These are phyloP conservation scores for Oehlia diaphana DNA, from an alignment of 192 early-diverging fungal species.

Conservation along the genomic window DNA sequence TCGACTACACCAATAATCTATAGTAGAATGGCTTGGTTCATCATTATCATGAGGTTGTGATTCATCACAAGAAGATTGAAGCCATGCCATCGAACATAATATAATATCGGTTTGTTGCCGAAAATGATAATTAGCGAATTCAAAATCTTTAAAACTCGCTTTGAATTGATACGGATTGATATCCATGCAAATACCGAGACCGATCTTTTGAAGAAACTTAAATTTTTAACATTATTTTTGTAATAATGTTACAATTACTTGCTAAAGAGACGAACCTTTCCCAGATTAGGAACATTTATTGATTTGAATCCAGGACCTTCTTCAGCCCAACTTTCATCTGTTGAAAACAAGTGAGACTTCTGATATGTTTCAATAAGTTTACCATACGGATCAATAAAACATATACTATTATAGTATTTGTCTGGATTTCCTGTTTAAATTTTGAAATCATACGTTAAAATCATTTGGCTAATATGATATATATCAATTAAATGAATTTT, in stretches of 20 bases:
- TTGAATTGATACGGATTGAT: conserved; percentile 75
- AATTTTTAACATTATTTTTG: not conserved
- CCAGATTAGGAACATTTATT: conserved; percentile 52
- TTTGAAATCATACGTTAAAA: not conserved
- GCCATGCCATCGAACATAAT: conserved; percentile 73
- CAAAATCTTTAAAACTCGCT: conserved; percentile 61
- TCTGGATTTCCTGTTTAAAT: conserved; percentile 24
- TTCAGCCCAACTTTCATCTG: conserved; percentile 75
- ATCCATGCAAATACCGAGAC: conserved; percentile 87
- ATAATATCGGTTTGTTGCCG: conserved; percentile 48
- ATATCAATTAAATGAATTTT: not conserved
- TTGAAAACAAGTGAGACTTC: conserved; percentile 68
- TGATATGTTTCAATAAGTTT: conserved; percentile 60
- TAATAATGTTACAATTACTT: not conserved
- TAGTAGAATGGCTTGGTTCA: not conserved
- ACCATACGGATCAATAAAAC: conserved; percentile 55
- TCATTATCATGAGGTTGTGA: not conserved
- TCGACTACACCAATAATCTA: conserved; percentile 19
- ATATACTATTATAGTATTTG: conserved; percentile 63
- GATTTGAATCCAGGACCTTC: conserved; percentile 64
- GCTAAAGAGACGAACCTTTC: conserved; percentile 45
- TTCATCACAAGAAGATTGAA: conserved; percentile 37
- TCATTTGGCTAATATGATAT: not conserved
- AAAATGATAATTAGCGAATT: conserved; percentile 68
- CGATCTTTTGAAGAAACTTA: conserved; percentile 44